A percentile compares a stretch with the other conserved stretches of the same genome.
Evolutionary conservation across 805 yeast genomes (phyloP).

Genomic region (Pichia heedii): DNA sequence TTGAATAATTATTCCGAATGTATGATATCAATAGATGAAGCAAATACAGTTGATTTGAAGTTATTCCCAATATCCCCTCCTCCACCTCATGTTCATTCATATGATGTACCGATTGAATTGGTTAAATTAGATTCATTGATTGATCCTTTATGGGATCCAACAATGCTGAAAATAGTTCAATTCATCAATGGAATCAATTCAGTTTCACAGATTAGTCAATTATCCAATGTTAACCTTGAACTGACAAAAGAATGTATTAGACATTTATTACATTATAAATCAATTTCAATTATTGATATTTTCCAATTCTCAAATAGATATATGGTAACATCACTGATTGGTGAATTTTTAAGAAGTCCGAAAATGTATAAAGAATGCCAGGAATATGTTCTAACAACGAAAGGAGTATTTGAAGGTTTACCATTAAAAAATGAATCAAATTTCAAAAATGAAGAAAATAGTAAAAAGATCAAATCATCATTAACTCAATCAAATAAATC

Average conservation of each 20-base stretch:
- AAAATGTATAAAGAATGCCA: slow-evolving; percentile 77
- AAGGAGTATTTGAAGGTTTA: slow-evolving; percentile 27
- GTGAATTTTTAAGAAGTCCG: slow-evolving; percentile 53
- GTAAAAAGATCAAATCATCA: slow-evolving; percentile 1
- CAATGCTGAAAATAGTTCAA: slow-evolving; percentile 82
- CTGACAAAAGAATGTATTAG: slow-evolving; percentile 82
- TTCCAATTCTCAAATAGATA: slow-evolving; percentile 85
- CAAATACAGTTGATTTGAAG: slow-evolving; percentile 87
- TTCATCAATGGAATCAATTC: slow-evolving; percentile 85
- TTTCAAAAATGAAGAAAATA: slow-evolving; percentile 8
- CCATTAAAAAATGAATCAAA: slow-evolving; percentile 16
- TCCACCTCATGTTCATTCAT: slow-evolving; percentile 66
- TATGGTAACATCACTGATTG: slow-evolving; percentile 77
- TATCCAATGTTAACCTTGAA: slow-evolving; percentile 72
- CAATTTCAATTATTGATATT: slow-evolving; percentile 74
- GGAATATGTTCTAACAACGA: slow-evolving; percentile 54
- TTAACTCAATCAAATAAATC: not conserved
- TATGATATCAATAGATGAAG: slow-evolving; percentile 82
- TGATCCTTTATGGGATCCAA: slow-evolving; percentile 96
- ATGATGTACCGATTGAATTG: slow-evolving; percentile 87
- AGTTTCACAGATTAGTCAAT: slow-evolving; percentile 60
- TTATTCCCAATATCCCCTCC: slow-evolving; percentile 83
- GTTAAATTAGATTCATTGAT: slow-evolving; percentile 64
- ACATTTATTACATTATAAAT: slow-evolving; percentile 82
- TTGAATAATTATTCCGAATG: slow-evolving; percentile 94